phyloP scores from a whole-genome alignment of 768 basidiomycete species.

The Crucibulum laeve region DNA sequence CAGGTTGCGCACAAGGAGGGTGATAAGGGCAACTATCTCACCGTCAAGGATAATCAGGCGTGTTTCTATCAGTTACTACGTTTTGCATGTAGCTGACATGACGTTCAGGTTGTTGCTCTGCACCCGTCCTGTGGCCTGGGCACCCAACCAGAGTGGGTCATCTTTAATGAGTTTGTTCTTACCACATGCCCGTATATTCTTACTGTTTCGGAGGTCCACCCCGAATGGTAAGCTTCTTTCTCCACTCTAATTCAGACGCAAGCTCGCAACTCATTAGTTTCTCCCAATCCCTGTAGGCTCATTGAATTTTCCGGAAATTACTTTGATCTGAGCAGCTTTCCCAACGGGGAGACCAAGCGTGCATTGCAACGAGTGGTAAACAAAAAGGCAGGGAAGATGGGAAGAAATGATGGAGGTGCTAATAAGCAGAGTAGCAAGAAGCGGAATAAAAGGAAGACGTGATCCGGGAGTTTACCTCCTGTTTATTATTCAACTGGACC shows the following conservation, averaged over 20 bases:
- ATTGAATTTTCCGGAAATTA: conserved; percentile 58
- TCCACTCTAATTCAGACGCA: neutral
- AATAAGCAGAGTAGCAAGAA: conserved; percentile 23
- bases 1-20: conserved; percentile 95
- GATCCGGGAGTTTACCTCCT: neutral
- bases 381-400: conserved; percentile 47
- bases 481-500: no score
- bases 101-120: conserved; percentile 55
- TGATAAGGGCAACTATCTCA: conserved; percentile 82
- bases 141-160: conserved; percentile 85
- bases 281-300: conserved; percentile 36
- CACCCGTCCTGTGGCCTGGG: conserved; percentile 90
- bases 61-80: conserved; percentile 11
- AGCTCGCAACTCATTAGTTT: neutral
- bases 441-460: conserved; percentile 14
- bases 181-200: conserved; percentile 88
- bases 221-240: conserved; percentile 64
- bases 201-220: conserved; percentile 83
- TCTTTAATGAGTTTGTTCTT: conserved; percentile 93
- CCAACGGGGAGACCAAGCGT: conserved; percentile 68
- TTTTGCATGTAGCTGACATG: neutral
- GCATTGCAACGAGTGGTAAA: conserved; percentile 49
- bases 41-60: conserved; percentile 93
- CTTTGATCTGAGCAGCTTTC: conserved; percentile 64
- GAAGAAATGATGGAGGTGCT: conserved; percentile 17